Evolutionary conservation across 2,329 filamentous ascomycete species (phyloP), one percentile per base, ranked within the genome.

Genomic region (Ophiosphaerella herpotricha): DNA sequence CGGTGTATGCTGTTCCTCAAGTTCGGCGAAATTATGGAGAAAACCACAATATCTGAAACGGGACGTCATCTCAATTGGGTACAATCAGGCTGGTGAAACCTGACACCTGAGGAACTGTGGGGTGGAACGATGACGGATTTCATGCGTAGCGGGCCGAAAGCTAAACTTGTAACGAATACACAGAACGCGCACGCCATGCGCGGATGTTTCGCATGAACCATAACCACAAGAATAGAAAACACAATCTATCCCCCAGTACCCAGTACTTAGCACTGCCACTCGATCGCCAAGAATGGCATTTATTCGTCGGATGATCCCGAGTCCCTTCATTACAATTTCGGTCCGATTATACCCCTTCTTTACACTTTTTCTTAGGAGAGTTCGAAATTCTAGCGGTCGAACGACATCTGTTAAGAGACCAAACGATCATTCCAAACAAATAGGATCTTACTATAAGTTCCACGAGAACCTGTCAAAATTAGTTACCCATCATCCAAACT

Each of bases 1-100:
- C 13, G 48, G 39, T 48, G 51, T 35, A 48, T 52, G 49, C 43
- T 26, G 14, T 39, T 18, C 32, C 33, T 26, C 38, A 33, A 11
- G 14, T 24, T 47, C 47, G 50, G 50, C 35, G 35, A 18, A 37
- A 59, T 48, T 50, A 45, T 53, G 56, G 52, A 43, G 46, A 54
- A 46, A 35, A 48, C 44, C 36, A 23, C 43, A 39, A 38, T 36
- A 36, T 29, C 41, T 54, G 50, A 56, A 59, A 59, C 48, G 14
- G 9, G 14, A 14, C 18, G n/a, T 38, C n/a, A 14, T 9, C 34
- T 5, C 11, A 35, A 21, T 1, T 6, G 41, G 55, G 37, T 46
- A 14, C 29, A 40, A 45, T 52, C 45, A 37, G 42, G 4, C 26
- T 29, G 7, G 26, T 29, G 26, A 29, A 29, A 29, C 26, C 39